Evolutionary conservation across 768 basidiomycete species (phyloP), one percentile per base, ranked within the genome.

Genomic region (Candolleomyces eurysporus): DNA sequence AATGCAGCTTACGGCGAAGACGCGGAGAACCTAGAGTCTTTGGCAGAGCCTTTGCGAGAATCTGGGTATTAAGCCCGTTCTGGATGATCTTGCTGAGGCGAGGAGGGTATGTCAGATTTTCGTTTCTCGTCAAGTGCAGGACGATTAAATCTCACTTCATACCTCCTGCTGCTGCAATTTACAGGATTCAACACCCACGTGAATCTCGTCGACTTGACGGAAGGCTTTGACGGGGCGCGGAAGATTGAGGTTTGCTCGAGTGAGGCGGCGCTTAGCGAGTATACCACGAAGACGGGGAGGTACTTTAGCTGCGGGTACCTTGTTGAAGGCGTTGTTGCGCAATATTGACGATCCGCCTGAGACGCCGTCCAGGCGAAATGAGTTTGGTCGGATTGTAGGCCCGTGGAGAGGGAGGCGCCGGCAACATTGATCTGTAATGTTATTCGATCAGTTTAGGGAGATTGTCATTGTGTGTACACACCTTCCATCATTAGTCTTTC

Each of bases 1-100:
- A 2, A 30, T 48, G 31, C 65, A 68, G 14, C 76, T 76, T 64
- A 69, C 31, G 75, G 75, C 4, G 70, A 58, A 5, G 66, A 77
- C 31, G 71, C 63, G 8, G 55, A 69, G 39, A 64, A 68, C 58
- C 48, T 75, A 7, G 60, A 59, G 16, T 61, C 64, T 9, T n/a
- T 72, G 72, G 73, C 61, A 64, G 36, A 54, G 16, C 14, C 43
- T 64, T 22, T 51, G 60, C 40, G 42, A 40, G 45, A 48, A 22
- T 32, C 5, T 58, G 17, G 36, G 36, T 13, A 49, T 58, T 11
- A 11, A 14, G 30, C 57, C 57, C n/a, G 32, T 58, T n/a, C 57
- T 46, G 6, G 57, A 49, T 4, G 32, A 58, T 5, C 39, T 58
- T 43, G 26, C 31, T 17, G 50, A 51, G 3, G 48, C 49, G 31